phyloP scores from a whole-genome alignment of 345 rosid genomes.

The Syzygium jambos region DNA sequence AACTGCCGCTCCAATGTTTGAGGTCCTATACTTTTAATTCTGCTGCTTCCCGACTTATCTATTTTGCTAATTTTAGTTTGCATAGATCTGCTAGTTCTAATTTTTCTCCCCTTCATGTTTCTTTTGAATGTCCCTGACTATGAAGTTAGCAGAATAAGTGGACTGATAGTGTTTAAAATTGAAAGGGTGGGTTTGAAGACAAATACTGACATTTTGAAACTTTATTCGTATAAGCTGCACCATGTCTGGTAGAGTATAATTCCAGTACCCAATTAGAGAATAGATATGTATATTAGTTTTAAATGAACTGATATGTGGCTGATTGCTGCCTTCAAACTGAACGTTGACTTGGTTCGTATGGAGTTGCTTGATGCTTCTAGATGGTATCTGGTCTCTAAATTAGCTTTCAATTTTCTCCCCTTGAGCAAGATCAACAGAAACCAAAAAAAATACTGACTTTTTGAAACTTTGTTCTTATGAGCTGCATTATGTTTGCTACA shows the following conservation, averaged over 20 bases:
- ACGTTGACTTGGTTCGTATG: rapidly evolving
- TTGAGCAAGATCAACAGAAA: not conserved
- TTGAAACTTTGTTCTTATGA: not conserved
- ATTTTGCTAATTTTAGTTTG: not conserved
- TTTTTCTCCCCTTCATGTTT: not conserved
- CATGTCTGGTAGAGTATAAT: not conserved
- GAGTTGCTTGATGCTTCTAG: not conserved
- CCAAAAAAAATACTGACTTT: not conserved
- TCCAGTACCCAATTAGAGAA: rapidly evolving
- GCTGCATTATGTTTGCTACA: rapidly evolving
- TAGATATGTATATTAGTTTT: not conserved
- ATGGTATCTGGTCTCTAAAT: not conserved
- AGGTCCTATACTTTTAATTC: slow-evolving; percentile 32
- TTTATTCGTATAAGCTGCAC: not conserved
- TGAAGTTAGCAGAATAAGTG: not conserved
- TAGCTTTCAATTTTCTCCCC: not conserved
- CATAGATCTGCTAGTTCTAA: not conserved
- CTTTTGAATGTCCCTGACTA: not conserved
- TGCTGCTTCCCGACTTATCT: not conserved
- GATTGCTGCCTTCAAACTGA: not conserved
- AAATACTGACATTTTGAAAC: not conserved
- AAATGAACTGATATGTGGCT: not conserved
- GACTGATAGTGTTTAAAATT: not conserved
- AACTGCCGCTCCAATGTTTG: slow-evolving; percentile 72
- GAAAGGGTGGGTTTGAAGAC: not conserved